A percentile compares a stretch with the other conserved stretches of the same genome.
phyloP scores from a whole-genome alignment of 164 flowering plant species.

The Aristolochia fimbriata region DNA sequence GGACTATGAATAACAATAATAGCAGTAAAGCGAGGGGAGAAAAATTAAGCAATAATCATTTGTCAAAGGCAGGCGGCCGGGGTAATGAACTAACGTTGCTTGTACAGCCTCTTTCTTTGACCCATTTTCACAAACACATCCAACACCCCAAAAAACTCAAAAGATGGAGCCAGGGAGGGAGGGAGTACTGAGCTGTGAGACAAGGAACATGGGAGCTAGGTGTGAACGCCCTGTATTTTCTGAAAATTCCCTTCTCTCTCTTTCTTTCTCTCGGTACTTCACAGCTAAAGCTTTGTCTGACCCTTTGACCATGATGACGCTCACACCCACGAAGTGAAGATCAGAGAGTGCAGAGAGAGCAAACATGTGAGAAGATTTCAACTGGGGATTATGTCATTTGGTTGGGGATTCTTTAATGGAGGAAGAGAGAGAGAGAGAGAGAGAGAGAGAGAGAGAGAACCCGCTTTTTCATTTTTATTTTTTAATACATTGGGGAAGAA shows the following conservation, averaged over 20 bases:
- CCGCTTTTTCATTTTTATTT: background rate
- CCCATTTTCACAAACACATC: background rate
- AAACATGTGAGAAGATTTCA: background rate
- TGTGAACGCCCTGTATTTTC: background rate
- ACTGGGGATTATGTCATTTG: background rate
- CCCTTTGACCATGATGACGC: background rate
- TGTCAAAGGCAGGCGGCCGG: background rate
- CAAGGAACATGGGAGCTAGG: too few relatives aligned
- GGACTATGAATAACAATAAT: background rate
- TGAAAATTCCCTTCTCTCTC: background rate
- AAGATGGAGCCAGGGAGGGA: too few relatives aligned
- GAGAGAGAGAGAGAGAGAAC: too few relatives aligned
- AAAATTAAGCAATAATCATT: background rate
- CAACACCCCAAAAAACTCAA: background rate
- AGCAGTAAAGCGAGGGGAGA: background rate
- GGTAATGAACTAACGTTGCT: background rate
- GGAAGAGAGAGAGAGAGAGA: too few relatives aligned
- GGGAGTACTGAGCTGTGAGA: too few relatives aligned
- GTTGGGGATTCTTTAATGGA: background rate
- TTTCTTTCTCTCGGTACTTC: background rate
- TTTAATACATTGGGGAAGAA: background rate
- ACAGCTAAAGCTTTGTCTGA: background rate
- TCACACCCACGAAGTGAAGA: background rate
- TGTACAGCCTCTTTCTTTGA: slow-evolving; percentile 1
- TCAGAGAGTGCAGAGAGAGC: background rate